Evolutionary conservation across 164 flowering plant species (phyloP), one percentile per base, ranked within the genome.

Genomic region (Annona cherimola): DNA sequence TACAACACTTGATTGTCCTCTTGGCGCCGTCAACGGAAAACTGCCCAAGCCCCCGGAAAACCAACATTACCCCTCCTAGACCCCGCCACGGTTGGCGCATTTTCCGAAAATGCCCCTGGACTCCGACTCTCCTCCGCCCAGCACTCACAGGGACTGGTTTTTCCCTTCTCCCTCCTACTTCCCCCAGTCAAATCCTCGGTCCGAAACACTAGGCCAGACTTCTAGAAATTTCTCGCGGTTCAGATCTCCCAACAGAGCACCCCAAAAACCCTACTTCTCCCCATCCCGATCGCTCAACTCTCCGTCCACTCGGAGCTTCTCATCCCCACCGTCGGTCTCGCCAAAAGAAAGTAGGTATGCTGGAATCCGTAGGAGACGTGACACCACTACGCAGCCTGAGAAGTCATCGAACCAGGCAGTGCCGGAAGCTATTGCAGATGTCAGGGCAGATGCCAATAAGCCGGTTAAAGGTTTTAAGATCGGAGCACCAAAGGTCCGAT

Each of bases 111-210:
- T 83, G 85, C 79, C 85, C 78, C 46, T 73, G 20, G 84, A 86
- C 59, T 59, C 81, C 12, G 78, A 80, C 12, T 59, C 79, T 0
- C 59, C 70, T 3, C 43, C 88, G 14, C 70, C 87, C 35, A 63
- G 81, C 74, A 72, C 75, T 71, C 78, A 73, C 80, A 80, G 94
- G 50, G 90, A 90, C 88, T 88, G 95, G 89, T 79, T 88, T 70
- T 90, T 84, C 82, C 92, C 90, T 11, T 84, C 90, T 0, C 83
- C 84, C 14, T 81, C 89, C 14, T 82, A 77, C 81, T 60, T 75
- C 72, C 83, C 74, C 77, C 71, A 77, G 41, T 26, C 79, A 16
- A 12, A 54, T 16, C 39, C 64, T 16, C 72, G 69, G 4, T 42
- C 75, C 9, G 68, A 74, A 68, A 71, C 71, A 64, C 70, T 67